Evolutionary conservation across 1,139 yeast genomes (phyloP).

Genomic region (Hemisphaericaspora xylanilytica): DNA sequence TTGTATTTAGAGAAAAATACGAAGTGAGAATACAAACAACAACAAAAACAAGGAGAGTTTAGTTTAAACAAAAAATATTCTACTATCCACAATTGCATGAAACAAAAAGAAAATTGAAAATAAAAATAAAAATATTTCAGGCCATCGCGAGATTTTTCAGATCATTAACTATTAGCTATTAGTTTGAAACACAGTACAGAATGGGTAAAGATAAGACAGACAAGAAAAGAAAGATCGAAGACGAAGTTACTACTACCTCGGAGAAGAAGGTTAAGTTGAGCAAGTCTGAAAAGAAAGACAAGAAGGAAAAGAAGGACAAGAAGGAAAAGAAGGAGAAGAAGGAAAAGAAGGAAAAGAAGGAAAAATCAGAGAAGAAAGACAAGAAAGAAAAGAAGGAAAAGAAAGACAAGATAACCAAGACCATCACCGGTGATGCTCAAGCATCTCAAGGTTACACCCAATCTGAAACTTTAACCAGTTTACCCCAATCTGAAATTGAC

Average conservation of each 20-base stretch:
- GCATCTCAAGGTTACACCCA: conserved; percentile 25
- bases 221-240: conserved; percentile 44
- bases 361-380: conserved; percentile 32
- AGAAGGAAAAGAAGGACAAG: conserved; percentile 49
- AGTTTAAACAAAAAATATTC: too few species aligned
- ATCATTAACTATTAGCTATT: not conserved
- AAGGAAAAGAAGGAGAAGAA: conserved; percentile 38
- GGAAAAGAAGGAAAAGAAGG: conserved; percentile 42
- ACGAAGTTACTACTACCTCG: conserved; percentile 25
- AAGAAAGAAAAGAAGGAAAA: conserved; percentile 31
- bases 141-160: not conserved
- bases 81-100: too few species aligned
- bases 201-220: conserved; percentile 38
- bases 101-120: too few species aligned
- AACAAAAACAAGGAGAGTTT: not conserved
- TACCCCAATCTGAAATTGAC: conserved; percentile 57
- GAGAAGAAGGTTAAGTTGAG: conserved; percentile 23
- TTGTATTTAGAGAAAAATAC: too few species aligned
- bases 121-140: not conserved
- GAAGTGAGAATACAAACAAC: not conserved
- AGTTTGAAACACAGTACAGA: conserved; percentile 6
- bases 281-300: conserved; percentile 40
- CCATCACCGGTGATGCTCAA: conserved; percentile 9
- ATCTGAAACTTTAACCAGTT: conserved; percentile 24
- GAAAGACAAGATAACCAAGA: conserved; percentile 12